Conservation (phyloP, 495 filamentous ascomycete species). For the Apiosordaria backusii region DNA sequence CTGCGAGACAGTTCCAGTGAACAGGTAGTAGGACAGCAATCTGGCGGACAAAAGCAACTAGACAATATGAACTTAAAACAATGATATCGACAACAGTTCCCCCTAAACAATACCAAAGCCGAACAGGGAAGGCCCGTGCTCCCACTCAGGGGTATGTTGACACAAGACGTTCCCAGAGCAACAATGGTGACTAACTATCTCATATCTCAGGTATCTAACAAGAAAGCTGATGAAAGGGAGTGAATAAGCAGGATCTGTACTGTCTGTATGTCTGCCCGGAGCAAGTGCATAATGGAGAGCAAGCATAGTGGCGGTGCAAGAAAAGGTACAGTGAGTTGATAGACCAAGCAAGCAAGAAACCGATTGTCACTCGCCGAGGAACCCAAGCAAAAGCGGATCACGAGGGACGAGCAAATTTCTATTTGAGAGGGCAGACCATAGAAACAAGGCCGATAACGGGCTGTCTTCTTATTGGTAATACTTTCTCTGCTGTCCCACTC, state of each 20-base stretch:
- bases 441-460: neutral
- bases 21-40: too few species aligned
- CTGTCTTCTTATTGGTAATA: neutral
- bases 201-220: neutral
- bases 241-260: neutral
- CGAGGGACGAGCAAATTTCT: neutral
- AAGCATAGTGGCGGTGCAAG: neutral
- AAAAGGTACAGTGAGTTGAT: neutral
- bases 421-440: neutral
- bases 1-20: too few species aligned
- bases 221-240: neutral
- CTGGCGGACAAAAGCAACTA: too few species aligned
- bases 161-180: neutral
- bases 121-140: neutral
- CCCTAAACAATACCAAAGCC: neutral
- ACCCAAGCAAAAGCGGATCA: neutral
- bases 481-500: neutral
- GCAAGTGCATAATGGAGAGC: neutral
- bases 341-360: neutral
- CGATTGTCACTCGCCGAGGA: neutral
- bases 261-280: neutral
- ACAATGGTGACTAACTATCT: neutral
- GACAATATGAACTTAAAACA: too few species aligned
- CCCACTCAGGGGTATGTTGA: neutral
- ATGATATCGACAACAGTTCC: too few species aligned